Evolutionary conservation across 1,284 basidiomycete genomes (phyloP).

Genomic region (Uromyces viciae-fabae): DNA sequence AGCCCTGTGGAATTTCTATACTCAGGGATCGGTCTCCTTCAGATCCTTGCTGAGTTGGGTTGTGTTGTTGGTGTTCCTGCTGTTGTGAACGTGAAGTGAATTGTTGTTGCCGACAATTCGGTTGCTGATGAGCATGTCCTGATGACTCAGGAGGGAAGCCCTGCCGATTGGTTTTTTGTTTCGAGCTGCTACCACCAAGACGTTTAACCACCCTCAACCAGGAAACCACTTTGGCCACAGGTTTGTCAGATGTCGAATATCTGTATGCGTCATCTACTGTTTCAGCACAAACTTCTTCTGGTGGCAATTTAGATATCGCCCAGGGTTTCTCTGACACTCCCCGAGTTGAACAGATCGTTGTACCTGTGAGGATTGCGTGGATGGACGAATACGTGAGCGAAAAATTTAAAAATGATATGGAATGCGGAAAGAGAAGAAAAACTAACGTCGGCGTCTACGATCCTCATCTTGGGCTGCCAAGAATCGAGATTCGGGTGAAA

Average conservation of each 20-base stretch:
- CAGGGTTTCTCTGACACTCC: slow-evolving; percentile 53
- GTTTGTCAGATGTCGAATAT: slow-evolving; percentile 3
- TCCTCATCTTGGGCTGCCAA: slow-evolving; percentile 16
- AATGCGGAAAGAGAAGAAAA: too few relatives aligned
- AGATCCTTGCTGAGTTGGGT: not conserved
- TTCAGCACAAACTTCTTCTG: slow-evolving; percentile 39
- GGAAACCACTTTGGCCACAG: slow-evolving; percentile 50
- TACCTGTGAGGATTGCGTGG: slow-evolving; percentile 38
- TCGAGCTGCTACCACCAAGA: slow-evolving; percentile 7
- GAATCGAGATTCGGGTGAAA: slow-evolving; percentile 34
- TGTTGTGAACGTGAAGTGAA: not conserved
- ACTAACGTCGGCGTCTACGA: not conserved
- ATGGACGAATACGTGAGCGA: not conserved
- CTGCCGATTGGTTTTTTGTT: not conserved
- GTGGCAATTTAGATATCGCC: slow-evolving; percentile 47
- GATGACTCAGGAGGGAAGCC: not conserved
- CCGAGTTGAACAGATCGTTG: slow-evolving; percentile 53
- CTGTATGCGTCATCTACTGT: not conserved
- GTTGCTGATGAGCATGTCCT: not conserved
- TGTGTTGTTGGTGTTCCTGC: not conserved
- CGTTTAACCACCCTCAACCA: slow-evolving; percentile 48
- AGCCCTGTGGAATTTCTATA: not conserved
- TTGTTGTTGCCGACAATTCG: not conserved
- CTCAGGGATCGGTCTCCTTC: not conserved
- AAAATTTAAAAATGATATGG: too few relatives aligned